These are phyloP conservation scores for Cercospora sp. DNA, from an alignment of 2,329 filamentous ascomycete genomes.

Conservation along the genomic window DNA sequence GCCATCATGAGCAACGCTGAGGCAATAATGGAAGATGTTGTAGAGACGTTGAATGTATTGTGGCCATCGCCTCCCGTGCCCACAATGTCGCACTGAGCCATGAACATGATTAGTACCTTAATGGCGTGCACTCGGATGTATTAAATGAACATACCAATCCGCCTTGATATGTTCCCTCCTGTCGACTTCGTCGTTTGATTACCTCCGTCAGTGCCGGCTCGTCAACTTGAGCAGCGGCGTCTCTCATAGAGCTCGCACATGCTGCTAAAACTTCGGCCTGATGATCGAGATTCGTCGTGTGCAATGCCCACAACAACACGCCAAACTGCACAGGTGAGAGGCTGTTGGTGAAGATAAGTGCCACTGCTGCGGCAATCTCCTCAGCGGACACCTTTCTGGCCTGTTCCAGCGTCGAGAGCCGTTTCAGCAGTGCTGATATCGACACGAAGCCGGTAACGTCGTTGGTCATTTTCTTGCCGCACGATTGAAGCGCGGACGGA, in stretches of 20 bases:
- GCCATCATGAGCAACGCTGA: constrained; percentile 81
- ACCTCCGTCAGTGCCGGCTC: constrained; percentile 60
- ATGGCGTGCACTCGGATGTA: not conserved
- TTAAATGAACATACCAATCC: constrained; percentile 67
- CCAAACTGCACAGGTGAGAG: constrained; percentile 86
- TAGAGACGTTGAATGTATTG: constrained; percentile 98
- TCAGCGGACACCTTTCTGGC: constrained; percentile 60
- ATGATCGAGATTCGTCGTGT: constrained; percentile 85
- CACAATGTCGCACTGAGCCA: constrained; percentile 77
- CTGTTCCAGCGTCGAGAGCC: constrained; percentile 57
- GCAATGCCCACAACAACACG: constrained; percentile 82
- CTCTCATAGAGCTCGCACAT: constrained; percentile 81
- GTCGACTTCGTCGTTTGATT: constrained; percentile 60
- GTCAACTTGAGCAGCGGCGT: constrained; percentile 73
- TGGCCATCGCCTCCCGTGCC: constrained; percentile 95
- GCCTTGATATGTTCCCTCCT: constrained; percentile 74
- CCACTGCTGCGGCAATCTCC: constrained; percentile 87
- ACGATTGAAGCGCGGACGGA: not conserved
- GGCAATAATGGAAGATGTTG: constrained; percentile 87
- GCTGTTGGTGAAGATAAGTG: constrained; percentile 86
- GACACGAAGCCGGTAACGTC: constrained; percentile 38
- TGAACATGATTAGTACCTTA: not conserved
- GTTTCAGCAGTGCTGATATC: constrained; percentile 71
- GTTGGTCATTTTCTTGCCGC: constrained; percentile 17
- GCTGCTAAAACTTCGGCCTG: constrained; percentile 81